These are phyloP conservation scores for Dryas alaskensis DNA, from an alignment of 306 rosid genomes.

Conservation along the genomic window DNA sequence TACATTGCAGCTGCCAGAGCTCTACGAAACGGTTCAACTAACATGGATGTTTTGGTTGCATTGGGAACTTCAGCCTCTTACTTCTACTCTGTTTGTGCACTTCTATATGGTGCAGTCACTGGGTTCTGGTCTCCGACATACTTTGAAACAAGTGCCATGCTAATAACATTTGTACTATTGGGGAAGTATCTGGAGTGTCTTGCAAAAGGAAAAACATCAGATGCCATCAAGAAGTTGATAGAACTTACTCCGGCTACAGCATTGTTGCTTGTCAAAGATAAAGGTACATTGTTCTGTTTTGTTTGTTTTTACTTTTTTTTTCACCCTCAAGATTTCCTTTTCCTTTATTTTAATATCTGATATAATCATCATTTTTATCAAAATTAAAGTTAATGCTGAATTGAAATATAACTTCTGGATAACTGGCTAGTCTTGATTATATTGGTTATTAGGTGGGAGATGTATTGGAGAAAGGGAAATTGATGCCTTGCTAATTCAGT, in stretches of 20 bases:
- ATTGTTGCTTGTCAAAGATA: slow-evolving; percentile 63
- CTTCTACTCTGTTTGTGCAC: slow-evolving; percentile 91
- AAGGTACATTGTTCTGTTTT: slow-evolving; percentile 48
- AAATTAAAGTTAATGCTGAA: neutral
- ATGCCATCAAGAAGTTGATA: slow-evolving; percentile 96
- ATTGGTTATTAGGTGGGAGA: slow-evolving; percentile 55
- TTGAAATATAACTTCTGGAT: slow-evolving; percentile 2
- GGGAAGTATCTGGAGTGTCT: slow-evolving; percentile 97
- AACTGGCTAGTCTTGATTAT: neutral
- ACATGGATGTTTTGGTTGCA: slow-evolving; percentile 98
- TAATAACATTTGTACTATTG: slow-evolving; percentile 93
- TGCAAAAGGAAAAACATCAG: slow-evolving; percentile 98
- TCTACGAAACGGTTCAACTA: slow-evolving; percentile 90
- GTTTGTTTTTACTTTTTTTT: neutral
- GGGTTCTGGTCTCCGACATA: slow-evolving; percentile 96
- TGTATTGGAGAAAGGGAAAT: slow-evolving; percentile 79
- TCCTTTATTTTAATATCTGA: no score
- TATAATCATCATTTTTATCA: neutral
- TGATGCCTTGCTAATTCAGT: slow-evolving; percentile 82
- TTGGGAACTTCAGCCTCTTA: slow-evolving; percentile 98
- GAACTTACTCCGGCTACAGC: slow-evolving; percentile 94
- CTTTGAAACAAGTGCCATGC: slow-evolving; percentile 99
- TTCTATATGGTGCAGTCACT: slow-evolving; percentile 88
- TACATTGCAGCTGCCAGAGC: slow-evolving; percentile 94
- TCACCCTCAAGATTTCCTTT: slow-evolving; percentile 1